These are phyloP conservation scores for Teunomyces pallodes DNA, from an alignment of 805 yeast species.

Conservation along the genomic window DNA sequence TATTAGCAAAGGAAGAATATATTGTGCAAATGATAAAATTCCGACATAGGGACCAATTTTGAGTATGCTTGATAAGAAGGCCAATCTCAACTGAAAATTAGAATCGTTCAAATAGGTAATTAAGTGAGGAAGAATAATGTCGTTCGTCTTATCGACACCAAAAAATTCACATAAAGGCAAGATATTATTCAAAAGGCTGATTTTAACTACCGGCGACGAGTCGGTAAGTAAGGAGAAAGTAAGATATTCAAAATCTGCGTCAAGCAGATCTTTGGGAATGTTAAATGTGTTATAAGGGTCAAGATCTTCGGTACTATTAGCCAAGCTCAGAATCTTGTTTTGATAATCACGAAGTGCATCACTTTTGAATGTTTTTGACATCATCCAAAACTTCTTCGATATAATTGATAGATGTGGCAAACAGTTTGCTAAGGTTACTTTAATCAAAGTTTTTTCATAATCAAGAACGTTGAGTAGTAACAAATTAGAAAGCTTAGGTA, in stretches of 20 bases:
- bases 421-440: slow-evolving; percentile 68
- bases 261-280: slow-evolving; percentile 42
- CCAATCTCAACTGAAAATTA: slow-evolving; percentile 61
- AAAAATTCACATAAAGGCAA: slow-evolving; percentile 75
- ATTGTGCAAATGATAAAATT: slow-evolving; percentile 77
- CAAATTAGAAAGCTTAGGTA: slow-evolving; percentile 57
- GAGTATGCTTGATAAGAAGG: slow-evolving; percentile 69
- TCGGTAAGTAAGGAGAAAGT: slow-evolving; percentile 70
- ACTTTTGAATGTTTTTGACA: slow-evolving; percentile 49
- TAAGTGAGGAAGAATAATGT: slow-evolving; percentile 81
- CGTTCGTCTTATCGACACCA: slow-evolving; percentile 86
- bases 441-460: slow-evolving; percentile 29
- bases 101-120: slow-evolving; percentile 88
- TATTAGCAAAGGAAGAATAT: slow-evolving; percentile 76
- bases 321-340: background rate
- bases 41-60: slow-evolving; percentile 81
- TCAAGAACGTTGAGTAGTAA: slow-evolving; percentile 26
- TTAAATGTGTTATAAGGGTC: slow-evolving; percentile 19
- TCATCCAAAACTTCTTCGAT: slow-evolving; percentile 61
- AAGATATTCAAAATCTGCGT: slow-evolving; percentile 61
- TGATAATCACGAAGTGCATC: slow-evolving; percentile 7
- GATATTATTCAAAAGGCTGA: slow-evolving; percentile 68
- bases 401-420: slow-evolving; percentile 69
- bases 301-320: slow-evolving; percentile 3
- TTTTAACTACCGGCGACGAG: slow-evolving; percentile 58